Base-by-base conservation (phyloP, 2,329 filamentous ascomycete species). In the Blastomyces gilchristii region DNA sequence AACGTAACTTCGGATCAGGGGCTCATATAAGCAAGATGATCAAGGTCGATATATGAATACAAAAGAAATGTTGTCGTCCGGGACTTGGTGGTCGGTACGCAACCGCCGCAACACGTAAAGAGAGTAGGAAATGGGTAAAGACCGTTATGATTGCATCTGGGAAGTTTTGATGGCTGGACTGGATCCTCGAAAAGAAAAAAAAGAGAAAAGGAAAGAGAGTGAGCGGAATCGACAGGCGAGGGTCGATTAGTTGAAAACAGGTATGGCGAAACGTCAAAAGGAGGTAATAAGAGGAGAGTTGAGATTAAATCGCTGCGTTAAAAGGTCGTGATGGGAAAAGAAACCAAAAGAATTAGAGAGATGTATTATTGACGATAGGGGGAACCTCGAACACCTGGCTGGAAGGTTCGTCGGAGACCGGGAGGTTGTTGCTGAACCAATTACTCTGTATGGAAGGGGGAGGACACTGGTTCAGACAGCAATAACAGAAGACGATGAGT, bases 1-100 rank as follows among this genome's bases (percentile, higher is more conserved):
- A 69, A 73, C 70, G n/a, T 22, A 22, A 22, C n/a, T 72, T 72
- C 67, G 71, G 70, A 64, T 75, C 73, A 75, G 71, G 74, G 74
- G 73, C 72, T 75, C 74, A 75, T 76, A 71, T 71, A 54, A 54
- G 71, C 70, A 54, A n/a, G 62, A 43, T 49, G 28, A 62, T 63
- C 57, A 47, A 63, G 53, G 60, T 62, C 25, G 45, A 60, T 61
- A 61, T 58, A 53, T 62, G 50, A 50, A 25, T 54, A 64, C 63
- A 64, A 68, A 65, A 62, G 63, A 66, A 64, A 66, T 45, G 64
- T 59, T 53, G 63, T 57, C 65, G 65, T 65, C 69, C 70, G 71
- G 64, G 57, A 70, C 69, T 67, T 72, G 76, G 52, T 31, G 50
- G 58, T 8, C 31, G 68, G 52, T 67, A 31, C 68, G 57, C 56